Base-by-base conservation (phyloP, 2,329 filamentous ascomycete genomes). In the Colletotrichum phormii region DNA sequence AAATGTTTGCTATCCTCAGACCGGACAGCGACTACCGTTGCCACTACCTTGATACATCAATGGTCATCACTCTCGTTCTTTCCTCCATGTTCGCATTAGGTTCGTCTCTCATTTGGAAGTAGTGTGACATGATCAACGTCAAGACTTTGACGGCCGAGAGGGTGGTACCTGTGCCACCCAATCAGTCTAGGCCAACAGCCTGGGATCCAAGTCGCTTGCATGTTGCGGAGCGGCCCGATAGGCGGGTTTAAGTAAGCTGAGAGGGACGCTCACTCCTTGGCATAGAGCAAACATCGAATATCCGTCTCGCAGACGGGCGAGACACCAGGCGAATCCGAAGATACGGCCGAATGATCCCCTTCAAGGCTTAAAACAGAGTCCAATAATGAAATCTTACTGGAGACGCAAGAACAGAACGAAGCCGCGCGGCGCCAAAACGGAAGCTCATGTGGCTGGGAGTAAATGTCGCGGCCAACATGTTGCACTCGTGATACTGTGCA, bases 141-240 rank as follows among this genome's bases (percentile, higher is more conserved):
- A 54, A 64, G n/a, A 59, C 7, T 9, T 35, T 57, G 55, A 5
- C 33, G 26, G 31, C 49, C 64, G 37, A 46, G 65, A 64, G 22
- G 11, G 42, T 70, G 33, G 13, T 15, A 37, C 42, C 15, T 54
- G 46, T 26, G 51, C 15, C 13, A 37, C 15, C 70, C 70, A 72
- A 69, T 64, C 54, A 69, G 12, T 42, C 12, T n/a, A 22, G 65
- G 13, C 42, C 59, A 13, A 33, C 59, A 15, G n/a, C 31, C 22
- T 64, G 46, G 31, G n/a, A 35, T 24, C 53, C 26, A 60, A 54
- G 66, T 35, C 31, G 59, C 59, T 54, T 64, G 70, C 65, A 70
- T 57, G 26, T 51, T 37, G 59, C 65, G 65, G 65, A 63, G 70
- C 70, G 70, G 70, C 65, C 70, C 65, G 65, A 59, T 70, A 64